phyloP scores from a whole-genome alignment of 805 yeast genomes.

The Candida ponderosae region DNA sequence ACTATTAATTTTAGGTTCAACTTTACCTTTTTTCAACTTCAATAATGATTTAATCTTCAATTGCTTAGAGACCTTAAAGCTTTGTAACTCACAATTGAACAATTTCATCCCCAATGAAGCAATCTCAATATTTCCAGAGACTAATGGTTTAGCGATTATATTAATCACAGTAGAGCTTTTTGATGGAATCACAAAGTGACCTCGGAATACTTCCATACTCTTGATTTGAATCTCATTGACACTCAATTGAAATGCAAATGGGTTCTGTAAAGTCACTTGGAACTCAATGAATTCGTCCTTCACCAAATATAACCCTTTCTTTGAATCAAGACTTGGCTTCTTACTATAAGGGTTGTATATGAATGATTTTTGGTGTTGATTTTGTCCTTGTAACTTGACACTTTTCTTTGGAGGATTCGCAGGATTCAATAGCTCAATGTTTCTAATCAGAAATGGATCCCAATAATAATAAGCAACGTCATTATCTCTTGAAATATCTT shows the following conservation, averaged over 20 bases:
- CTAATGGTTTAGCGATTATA: slow-evolving; percentile 40
- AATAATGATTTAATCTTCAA: slow-evolving; percentile 18
- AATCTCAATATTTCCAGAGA: slow-evolving; percentile 40
- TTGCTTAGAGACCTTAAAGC: slow-evolving; percentile 32
- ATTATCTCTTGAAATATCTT: slow-evolving; percentile 14
- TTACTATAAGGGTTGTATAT: slow-evolving; percentile 51
- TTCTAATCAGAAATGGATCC: slow-evolving; percentile 64
- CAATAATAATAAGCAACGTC: slow-evolving; percentile 43
- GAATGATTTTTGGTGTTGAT: slow-evolving; percentile 25
- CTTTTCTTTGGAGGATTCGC: slow-evolving; percentile 17
- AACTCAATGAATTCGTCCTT: slow-evolving; percentile 60
- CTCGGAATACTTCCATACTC: slow-evolving; percentile 21
- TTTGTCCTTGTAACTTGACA: slow-evolving; percentile 1
- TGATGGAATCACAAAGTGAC: slow-evolving; percentile 29
- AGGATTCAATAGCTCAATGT: slow-evolving; percentile 28
- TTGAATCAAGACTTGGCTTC: too few species aligned
- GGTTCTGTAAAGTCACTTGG: slow-evolving; percentile 59
- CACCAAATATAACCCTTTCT: slow-evolving; percentile 30
- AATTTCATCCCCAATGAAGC: slow-evolving; percentile 44
- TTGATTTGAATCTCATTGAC: slow-evolving; percentile 39
- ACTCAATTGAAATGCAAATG: slow-evolving; percentile 67
- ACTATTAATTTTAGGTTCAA: slow-evolving; percentile 1
- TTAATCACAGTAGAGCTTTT: slow-evolving; percentile 28
- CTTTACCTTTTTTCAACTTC: slow-evolving; percentile 21
- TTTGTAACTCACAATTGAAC: slow-evolving; percentile 39